phyloP scores from a whole-genome alignment of 768 basidiomycete species.

The Crucibulum laeve region DNA sequence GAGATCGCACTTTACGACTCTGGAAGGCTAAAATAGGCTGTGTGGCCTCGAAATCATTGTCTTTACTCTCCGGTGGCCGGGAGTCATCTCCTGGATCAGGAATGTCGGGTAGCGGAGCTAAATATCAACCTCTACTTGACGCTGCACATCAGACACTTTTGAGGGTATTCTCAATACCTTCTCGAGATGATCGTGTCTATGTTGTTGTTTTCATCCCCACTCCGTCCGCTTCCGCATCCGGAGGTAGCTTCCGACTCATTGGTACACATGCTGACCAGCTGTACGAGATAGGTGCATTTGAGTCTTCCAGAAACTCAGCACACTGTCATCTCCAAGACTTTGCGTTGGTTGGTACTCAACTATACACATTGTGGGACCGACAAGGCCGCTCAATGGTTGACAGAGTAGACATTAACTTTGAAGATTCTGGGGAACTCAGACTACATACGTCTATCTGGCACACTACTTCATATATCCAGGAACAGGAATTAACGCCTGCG shows the following conservation, averaged over 20 bases:
- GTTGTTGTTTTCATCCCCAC: constrained; percentile 74
- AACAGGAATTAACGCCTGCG: constrained; percentile 77
- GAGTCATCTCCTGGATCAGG: constrained; percentile 25
- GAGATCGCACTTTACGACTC: constrained; percentile 78
- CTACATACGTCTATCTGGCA: constrained; percentile 41
- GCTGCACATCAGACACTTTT: constrained; percentile 61
- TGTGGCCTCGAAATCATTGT: constrained; percentile 56
- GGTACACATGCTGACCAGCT: constrained; percentile 54
- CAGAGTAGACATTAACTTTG: constrained; percentile 41
- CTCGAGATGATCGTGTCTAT: constrained; percentile 49
- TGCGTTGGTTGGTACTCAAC: constrained; percentile 43
- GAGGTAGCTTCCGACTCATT: constrained; percentile 77
- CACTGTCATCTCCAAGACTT: constrained; percentile 81
- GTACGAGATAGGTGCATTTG: constrained; percentile 51
- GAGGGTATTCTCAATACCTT: constrained; percentile 48
- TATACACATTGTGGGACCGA: constrained; percentile 78
- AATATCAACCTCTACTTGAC: constrained; percentile 49
- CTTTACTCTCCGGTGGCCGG: constrained; percentile 25
- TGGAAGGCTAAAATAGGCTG: constrained; percentile 81
- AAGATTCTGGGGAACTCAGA: constrained; percentile 24
- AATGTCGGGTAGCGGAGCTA: constrained; percentile 22
- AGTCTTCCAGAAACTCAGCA: constrained; percentile 54
- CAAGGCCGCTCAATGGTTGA: constrained; percentile 75
- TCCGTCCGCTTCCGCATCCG: constrained; percentile 54
- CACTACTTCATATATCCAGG: constrained; percentile 55